phyloP scores from a whole-genome alignment of 495 filamentous ascomycete species.

The Talaromyces stipitatus region DNA sequence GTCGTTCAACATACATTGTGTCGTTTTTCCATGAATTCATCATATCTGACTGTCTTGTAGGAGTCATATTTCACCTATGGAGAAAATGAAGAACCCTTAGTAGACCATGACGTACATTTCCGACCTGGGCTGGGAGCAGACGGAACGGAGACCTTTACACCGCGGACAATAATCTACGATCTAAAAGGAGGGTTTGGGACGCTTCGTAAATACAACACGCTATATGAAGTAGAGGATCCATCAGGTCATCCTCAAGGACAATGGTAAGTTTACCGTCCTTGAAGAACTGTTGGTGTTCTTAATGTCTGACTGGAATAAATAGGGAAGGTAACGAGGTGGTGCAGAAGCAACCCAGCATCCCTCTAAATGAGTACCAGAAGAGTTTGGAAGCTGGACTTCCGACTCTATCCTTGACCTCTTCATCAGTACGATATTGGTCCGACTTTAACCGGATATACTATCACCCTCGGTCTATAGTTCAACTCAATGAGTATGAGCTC shows the following conservation, averaged over 20 bases:
- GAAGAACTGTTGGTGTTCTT: background rate
- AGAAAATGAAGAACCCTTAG: constrained; percentile 53
- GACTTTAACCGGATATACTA: constrained; percentile 89
- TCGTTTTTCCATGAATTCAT: background rate
- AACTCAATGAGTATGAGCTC: constrained; percentile 81
- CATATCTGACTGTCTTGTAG: constrained; percentile 26
- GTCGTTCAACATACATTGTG: constrained; percentile 25
- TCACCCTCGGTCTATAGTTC: constrained; percentile 82
- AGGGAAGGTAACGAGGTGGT: constrained; percentile 67
- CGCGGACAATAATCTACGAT: constrained; percentile 89
- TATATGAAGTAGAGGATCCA: constrained; percentile 67
- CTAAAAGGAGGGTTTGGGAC: constrained; percentile 88
- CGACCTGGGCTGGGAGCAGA: constrained; percentile 71
- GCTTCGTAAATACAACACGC: constrained; percentile 75
- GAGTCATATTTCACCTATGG: constrained; percentile 97
- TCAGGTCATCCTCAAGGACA: constrained; percentile 40
- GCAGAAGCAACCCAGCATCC: constrained; percentile 58
- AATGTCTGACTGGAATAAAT: background rate
- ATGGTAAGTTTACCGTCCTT: constrained; percentile 42
- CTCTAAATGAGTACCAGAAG: constrained; percentile 64
- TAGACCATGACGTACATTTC: constrained; percentile 93
- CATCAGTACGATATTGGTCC: constrained; percentile 85
- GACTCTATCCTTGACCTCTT: constrained; percentile 53
- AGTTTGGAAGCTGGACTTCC: constrained; percentile 62
- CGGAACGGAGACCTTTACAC: constrained; percentile 85